Evolutionary conservation across 345 rosid genomes (phyloP), one percentile per base, ranked within the genome.

Genomic region (Clarkia xantiana): DNA sequence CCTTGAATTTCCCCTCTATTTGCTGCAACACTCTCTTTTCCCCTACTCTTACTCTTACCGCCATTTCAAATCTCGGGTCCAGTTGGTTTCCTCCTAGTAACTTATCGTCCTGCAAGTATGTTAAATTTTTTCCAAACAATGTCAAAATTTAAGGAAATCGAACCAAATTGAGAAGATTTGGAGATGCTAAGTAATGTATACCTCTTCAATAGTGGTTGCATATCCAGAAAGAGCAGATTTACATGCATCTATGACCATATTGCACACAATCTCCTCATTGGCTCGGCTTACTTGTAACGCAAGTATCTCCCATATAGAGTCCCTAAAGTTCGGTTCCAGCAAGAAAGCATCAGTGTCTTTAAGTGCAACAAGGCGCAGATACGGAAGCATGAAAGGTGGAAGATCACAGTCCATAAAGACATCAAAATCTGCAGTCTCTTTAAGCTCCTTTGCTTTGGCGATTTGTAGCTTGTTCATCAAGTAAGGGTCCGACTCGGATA

Each of bases 181-280:
- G 9, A 29, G 8, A 29, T 29, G 36, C 36, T 5, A 29, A 2
- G 36, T 56, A 9, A 16, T 8, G 15, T 15, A 41, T 61, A 61
- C 65, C 65, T 61, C 58, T 43, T 47, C 50, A 18, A 42, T 19
- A 18, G 54, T 34, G 51, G 59, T 61, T 49, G 29, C 55, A 40
- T 61, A 61, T 11, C 55, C 59, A 13, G 55, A 61, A 38, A 61
- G 65, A 54, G 55, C 55, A 22, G 60, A 54, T 25, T 55, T 12
- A 15, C 65, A 61, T 4, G 54, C 39, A 49, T 61, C 60, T 55
- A 18, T 6, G 38, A 54, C 65, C 50, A 54, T 54, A 23, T 29
- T 48, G 53, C 59, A 54, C 8, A 54, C 51, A 11, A 54, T 44
- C 51, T 54, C 58, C 55, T 61, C 65, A 12, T 61, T 54, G 44